Conservation (phyloP, 257 asterid genomes). For the Solanum acaule region DNA sequence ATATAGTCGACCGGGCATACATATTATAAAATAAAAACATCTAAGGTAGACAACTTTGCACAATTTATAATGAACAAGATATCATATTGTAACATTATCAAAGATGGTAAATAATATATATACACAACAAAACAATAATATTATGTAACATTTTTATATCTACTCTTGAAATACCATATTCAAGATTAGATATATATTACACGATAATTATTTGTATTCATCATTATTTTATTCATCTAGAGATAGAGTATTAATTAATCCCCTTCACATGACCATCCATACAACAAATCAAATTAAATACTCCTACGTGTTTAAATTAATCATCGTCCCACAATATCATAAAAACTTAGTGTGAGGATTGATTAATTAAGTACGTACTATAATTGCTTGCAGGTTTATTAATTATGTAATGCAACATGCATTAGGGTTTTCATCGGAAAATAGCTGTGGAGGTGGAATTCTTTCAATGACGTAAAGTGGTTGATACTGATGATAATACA, state of each 20-base stretch:
- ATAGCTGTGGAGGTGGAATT: constrained; percentile 83
- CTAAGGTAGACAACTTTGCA: neutral
- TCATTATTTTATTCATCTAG: neutral
- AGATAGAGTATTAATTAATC: neutral
- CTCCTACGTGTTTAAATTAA: neutral
- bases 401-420: constrained; percentile 66
- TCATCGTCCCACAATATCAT: neutral
- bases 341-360: neutral
- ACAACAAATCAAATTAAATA: neutral
- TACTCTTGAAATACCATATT: neutral
- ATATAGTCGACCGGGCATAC: neutral
- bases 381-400: neutral
- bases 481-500: constrained; percentile 38
- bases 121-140: neutral
- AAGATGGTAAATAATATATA: neutral
- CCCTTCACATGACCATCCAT: neutral
- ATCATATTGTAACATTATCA: neutral
- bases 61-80: too few species aligned
- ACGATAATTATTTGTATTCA: neutral
- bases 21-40: neutral
- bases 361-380: neutral
- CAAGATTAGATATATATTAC: neutral
- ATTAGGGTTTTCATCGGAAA: constrained; percentile 91
- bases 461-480: constrained; percentile 62
- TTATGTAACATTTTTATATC: neutral